Evolutionary conservation across 192 early-diverging fungal species (phyloP).

Genomic region (Backusella sp.): DNA sequence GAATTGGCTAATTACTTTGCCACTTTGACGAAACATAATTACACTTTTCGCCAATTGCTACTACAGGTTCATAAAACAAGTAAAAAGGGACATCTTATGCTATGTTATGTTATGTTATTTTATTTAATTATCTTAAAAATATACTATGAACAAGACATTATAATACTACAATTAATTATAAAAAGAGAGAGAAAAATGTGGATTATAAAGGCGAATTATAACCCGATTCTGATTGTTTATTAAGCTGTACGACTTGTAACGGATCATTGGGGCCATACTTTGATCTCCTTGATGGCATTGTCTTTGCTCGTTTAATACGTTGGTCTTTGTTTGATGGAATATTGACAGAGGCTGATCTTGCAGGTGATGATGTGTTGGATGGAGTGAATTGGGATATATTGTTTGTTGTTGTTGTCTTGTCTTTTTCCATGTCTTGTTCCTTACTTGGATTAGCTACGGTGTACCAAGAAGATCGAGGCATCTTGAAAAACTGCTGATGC

Average conservation of each 20-base stretch:
- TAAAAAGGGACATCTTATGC: not conserved
- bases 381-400: conserved; percentile 6
- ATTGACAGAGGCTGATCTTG: not conserved
- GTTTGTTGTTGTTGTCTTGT: not conserved
- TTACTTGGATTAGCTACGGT: not conserved
- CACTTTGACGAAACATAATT: no score
- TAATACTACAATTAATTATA: not conserved
- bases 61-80: not conserved
- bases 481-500: conserved; percentile 45
- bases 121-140: conserved; percentile 1
- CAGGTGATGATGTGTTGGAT: not conserved
- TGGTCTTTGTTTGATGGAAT: conserved; percentile 5
- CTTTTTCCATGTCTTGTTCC: not conserved
- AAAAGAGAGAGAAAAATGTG: not conserved
- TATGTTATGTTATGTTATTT: not conserved
- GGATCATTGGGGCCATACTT: conserved; percentile 28
- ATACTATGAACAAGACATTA: conserved; percentile 6
- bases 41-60: no score
- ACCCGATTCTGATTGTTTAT: not conserved
- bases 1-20: no score
- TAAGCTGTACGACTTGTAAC: conserved; percentile 25
- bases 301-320: conserved; percentile 20
- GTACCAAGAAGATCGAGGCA: conserved; percentile 20
- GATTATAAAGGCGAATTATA: not conserved
- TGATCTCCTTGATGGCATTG: conserved; percentile 27